A percentile compares a stretch with the other conserved stretches of the same genome.
Evolutionary conservation across 1,139 yeast genomes (phyloP).

Genomic region (Blastobotrys buckinghamii): DNA sequence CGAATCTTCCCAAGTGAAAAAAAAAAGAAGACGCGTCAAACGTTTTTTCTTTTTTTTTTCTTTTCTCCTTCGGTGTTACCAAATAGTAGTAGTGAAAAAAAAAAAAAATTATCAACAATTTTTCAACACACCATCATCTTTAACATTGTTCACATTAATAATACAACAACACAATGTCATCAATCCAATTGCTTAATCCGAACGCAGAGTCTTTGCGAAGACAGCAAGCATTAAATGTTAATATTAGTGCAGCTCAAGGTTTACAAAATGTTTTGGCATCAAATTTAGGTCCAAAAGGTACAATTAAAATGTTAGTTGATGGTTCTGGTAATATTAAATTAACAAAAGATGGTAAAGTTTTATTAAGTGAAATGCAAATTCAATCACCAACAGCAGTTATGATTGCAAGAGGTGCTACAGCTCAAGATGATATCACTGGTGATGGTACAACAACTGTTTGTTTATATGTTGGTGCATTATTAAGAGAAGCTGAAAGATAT

Average conservation of each 20-base stretch:
- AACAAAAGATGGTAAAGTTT: constrained; percentile 95
- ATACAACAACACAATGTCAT: constrained; percentile 26
- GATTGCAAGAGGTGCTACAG: constrained; percentile 97
- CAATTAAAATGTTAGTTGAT: constrained; percentile 91
- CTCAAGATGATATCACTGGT: constrained; percentile 98
- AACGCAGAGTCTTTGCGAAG: constrained; percentile 95
- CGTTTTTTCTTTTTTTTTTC: too few relatives aligned
- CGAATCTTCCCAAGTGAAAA: too few relatives aligned
- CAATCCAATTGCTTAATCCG: constrained; percentile 88
- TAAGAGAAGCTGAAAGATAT: constrained; percentile 91
- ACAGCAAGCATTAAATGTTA: constrained; percentile 90
- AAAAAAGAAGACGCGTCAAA: too few relatives aligned
- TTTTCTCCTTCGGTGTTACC: too few relatives aligned
- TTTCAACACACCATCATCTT: too few relatives aligned
- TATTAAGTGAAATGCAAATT: constrained; percentile 94
- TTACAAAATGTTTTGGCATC: constrained; percentile 86
- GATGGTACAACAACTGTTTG: constrained; percentile 99
- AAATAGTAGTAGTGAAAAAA: too few relatives aligned
- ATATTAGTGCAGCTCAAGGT: constrained; percentile 95
- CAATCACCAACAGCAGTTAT: constrained; percentile 99
- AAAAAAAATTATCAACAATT: too few relatives aligned
- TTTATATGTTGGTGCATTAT: constrained; percentile 85
- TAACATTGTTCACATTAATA: too few relatives aligned
- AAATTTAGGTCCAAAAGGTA: constrained; percentile 95
- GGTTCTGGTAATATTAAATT: constrained; percentile 94